Evolutionary conservation across 495 filamentous ascomycete species (phyloP), one percentile per base, ranked within the genome.

Genomic region (Cercophora scortea): DNA sequence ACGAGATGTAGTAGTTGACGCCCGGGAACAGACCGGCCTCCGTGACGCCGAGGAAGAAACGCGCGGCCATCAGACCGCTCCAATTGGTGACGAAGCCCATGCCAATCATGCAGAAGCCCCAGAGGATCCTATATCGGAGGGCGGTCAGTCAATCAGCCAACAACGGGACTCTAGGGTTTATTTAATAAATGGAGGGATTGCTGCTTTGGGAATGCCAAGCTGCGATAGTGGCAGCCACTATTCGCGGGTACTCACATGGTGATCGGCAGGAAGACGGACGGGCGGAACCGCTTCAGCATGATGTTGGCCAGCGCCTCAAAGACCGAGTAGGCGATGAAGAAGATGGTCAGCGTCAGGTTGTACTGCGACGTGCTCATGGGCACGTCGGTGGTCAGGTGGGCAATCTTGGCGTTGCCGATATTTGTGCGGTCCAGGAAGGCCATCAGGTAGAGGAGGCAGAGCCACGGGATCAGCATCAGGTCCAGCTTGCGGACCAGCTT

Each of bases 21-120:
- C 90, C 90, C 0, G 87, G 86, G 63, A 89, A 89, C 4, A 91
- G 71, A 8, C 88, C 89, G 17, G 88, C 89, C 65, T 94, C 89
- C 1, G 80, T 68, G 1, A 91, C 66, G 2, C 90, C 90, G 0
- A 96, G 76, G 62, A 89, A 93, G 77, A 80, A 91, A 15, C 89
- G 78, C 4, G 85, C 84, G 35, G 84, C 82, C 78, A 90, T 80
- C 47, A 95, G 75, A 1, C 88, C 89, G 7, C 77, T 66, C 63
- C 80, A 91, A 53, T 88, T 87, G 16, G 81, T 72, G 0, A 86
- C 80, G 8, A 93, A 75, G 1, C 90, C 90, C 85, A 91, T 91
- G 25, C 72, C 78, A 6, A 80, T 81, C 81, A 91, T 92, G 50
- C 76, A 79, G 47, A 89, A 76, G 2, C 89, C 90, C 84, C 84